Evolutionary conservation across 441 rosid genomes (phyloP).

Genomic region (Hypseocharis bilobata): DNA sequence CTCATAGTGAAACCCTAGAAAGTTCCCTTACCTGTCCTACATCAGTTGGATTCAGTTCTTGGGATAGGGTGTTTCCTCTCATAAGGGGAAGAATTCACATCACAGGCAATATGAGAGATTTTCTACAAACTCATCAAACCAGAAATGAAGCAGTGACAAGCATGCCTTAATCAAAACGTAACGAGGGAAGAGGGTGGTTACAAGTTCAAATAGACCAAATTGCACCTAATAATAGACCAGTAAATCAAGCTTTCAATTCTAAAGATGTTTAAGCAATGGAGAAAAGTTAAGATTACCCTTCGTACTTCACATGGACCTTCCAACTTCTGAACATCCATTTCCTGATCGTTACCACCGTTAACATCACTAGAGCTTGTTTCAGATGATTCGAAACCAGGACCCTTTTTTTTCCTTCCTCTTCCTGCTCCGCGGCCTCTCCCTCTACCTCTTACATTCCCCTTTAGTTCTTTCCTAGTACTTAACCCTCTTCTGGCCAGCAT

Average conservation of each 20-base stretch:
- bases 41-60: too few relatives aligned
- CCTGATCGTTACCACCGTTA: conserved; percentile 26
- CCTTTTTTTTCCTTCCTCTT: conserved; percentile 32
- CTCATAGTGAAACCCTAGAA: too few relatives aligned
- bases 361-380: conserved; percentile 41
- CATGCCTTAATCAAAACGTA: neutral
- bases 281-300: conserved; percentile 42
- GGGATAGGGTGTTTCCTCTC: neutral
- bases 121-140: neutral
- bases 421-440: conserved; percentile 33
- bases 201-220: neutral
- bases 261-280: neutral
- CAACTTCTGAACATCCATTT: conserved; percentile 24
- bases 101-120: neutral
- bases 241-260: neutral
- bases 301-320: conserved; percentile 35
- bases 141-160: neutral
- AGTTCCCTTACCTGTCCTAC: too few relatives aligned
- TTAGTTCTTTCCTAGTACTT: conserved; percentile 22
- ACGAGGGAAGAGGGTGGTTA: neutral
- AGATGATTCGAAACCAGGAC: conserved; percentile 29
- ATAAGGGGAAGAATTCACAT: neutral
- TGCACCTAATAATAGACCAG: neutral
- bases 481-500: conserved; percentile 8
- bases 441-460: conserved; percentile 33